Percentiles rank a stretch among this genome's conserved stretches.
Conservation (phyloP, 2,329 filamentous ascomycete species). For the Aspergillus costaricaensis region DNA sequence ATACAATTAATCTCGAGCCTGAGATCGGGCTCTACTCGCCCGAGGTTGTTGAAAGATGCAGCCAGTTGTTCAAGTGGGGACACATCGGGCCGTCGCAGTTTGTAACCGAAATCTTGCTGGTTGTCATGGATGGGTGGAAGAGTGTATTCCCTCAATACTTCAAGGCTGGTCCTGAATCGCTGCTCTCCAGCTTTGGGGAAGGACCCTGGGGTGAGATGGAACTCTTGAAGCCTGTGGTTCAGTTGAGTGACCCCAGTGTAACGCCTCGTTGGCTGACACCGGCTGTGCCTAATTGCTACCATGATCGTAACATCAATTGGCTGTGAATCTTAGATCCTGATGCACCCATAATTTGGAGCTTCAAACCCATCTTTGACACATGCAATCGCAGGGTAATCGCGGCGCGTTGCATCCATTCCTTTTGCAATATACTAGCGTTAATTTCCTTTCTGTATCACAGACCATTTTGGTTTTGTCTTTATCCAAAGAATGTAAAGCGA, state of each 20-base stretch:
- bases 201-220: background rate
- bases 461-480: too few species aligned
- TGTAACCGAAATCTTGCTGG: background rate
- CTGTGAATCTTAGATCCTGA: background rate
- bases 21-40: slow-evolving; percentile 28
- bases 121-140: slow-evolving; percentile 1
- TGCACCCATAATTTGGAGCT: too few species aligned
- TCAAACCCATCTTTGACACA: too few species aligned
- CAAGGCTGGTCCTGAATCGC: background rate
- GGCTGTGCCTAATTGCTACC: background rate
- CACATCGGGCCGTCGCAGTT: background rate
- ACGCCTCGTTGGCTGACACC: slow-evolving; percentile 1
- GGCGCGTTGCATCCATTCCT: too few species aligned
- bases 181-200: background rate
- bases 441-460: too few species aligned
- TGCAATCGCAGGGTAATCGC: too few species aligned
- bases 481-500: too few species aligned
- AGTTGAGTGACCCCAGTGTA: background rate
- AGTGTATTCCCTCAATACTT: background rate
- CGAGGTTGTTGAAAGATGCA: background rate
- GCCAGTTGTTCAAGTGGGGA: background rate
- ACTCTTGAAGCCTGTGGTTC: background rate
- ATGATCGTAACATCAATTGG: background rate
- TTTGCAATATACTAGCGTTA: too few species aligned
- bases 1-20: slow-evolving; percentile 31